Evolutionary conservation across 2,329 filamentous ascomycete species (phyloP).

Genomic region (Ophiobolus disseminans): DNA sequence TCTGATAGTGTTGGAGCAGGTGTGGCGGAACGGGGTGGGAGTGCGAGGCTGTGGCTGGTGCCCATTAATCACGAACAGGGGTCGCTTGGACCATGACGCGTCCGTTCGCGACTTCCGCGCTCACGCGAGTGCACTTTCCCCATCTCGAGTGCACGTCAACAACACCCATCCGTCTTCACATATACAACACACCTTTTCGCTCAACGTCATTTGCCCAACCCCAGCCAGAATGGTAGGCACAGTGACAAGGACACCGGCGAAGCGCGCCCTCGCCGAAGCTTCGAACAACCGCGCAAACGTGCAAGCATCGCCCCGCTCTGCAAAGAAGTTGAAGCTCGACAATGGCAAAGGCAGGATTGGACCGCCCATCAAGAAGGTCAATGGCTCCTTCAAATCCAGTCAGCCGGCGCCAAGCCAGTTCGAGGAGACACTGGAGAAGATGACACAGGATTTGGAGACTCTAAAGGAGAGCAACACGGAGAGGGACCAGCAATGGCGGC

Average conservation of each 20-base stretch:
- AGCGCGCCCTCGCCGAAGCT: conserved; percentile 56
- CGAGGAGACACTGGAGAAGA: conserved; percentile 93
- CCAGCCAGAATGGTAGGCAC: conserved; percentile 40
- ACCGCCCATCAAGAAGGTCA: conserved; percentile 68
- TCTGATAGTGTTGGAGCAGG: too few relatives aligned
- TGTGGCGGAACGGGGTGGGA: not conserved
- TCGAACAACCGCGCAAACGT: conserved; percentile 55
- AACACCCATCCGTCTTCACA: conserved; percentile 11
- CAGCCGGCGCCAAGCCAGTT: conserved; percentile 89
- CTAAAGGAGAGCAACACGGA: conserved; percentile 88
- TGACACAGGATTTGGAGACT: conserved; percentile 89
- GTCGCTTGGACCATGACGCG: conserved; percentile 35
- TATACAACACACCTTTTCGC: conserved; percentile 5
- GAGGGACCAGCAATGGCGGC: conserved; percentile 90
- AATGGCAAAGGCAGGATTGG: conserved; percentile 63
- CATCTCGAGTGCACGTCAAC: conserved; percentile 22
- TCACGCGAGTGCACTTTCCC: conserved; percentile 33
- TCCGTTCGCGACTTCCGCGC: conserved; percentile 31
- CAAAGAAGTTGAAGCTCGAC: conserved; percentile 88
- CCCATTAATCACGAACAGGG: conserved; percentile 33
- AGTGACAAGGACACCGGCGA: conserved; percentile 48
- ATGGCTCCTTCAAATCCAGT: conserved; percentile 67
- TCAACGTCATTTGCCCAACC: conserved; percentile 1
- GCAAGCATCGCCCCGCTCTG: conserved; percentile 55
- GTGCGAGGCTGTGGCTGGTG: conserved; percentile 9